Conservation (phyloP, 176 grass and related monocot species). For the Zoysia japonica region DNA sequence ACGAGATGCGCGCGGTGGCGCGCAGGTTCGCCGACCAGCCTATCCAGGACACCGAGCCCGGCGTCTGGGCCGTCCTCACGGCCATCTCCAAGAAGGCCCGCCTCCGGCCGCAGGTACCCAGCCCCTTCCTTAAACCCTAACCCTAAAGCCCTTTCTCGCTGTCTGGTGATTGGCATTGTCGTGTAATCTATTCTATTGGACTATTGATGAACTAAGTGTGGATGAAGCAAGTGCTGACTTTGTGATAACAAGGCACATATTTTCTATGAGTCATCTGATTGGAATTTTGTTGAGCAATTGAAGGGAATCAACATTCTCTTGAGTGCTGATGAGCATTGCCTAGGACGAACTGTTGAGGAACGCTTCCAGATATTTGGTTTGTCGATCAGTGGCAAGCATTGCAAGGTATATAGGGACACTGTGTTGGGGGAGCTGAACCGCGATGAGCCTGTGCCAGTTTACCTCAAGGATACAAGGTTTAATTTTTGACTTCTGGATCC, state of each 20-base stretch:
- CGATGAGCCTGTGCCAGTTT: conserved; percentile 47
- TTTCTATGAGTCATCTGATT: conserved; percentile 24
- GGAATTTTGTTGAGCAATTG: conserved; percentile 9
- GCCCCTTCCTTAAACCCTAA: conserved; percentile 35
- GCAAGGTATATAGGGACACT: conserved; percentile 75
- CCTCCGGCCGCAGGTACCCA: conserved; percentile 61
- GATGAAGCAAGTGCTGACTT: neutral
- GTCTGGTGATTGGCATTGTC: neutral
- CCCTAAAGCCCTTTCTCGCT: conserved; percentile 1
- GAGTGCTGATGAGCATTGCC: conserved; percentile 67
- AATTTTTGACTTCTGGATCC: conserved; percentile 27
- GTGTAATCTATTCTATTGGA: neutral
- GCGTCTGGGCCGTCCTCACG: conserved; percentile 82
- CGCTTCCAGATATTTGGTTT: conserved; percentile 54
- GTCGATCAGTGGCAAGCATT: conserved; percentile 67
- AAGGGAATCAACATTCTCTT: conserved; percentile 87
- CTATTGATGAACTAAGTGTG: neutral
- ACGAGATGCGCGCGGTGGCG: conserved; percentile 72
- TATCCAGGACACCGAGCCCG: conserved; percentile 63
- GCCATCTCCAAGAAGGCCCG: conserved; percentile 85
- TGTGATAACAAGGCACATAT: conserved; percentile 19
- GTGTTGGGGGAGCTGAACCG: conserved; percentile 44
- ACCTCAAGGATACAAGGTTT: conserved; percentile 88
- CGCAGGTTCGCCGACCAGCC: conserved; percentile 71
- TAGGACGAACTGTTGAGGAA: conserved; percentile 61